Evolutionary conservation across 2,329 filamentous ascomycete genomes (phyloP), one percentile per base, ranked within the genome.

Genomic region (Metarhizium robertsii): DNA sequence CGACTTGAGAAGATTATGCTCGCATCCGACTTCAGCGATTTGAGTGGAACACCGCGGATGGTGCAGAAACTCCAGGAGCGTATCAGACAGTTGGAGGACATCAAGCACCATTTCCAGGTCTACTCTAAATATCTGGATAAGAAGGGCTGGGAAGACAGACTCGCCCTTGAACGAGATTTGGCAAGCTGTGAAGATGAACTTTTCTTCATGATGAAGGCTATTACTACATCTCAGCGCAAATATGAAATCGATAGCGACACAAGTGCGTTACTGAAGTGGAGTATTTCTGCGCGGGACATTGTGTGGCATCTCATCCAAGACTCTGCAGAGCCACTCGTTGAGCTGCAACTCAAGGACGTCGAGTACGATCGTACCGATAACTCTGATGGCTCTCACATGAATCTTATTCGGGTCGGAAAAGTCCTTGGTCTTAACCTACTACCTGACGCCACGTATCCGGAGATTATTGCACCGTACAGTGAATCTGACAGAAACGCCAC

Each of bases 161-260:
- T 96, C 57, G 75, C 86, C n/a, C 79, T 99, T 47, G 94, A 99
- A 67, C 86, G 88, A 53, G 94, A 99, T 67, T 76, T 99, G 52
- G 83, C 90, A 10, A 84, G 84, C 20, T 96, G 90, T 65, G 94
- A 97, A 69, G 94, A 99, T 65, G 95, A 99, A 70, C 74, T 99
- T 8, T 99, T 99, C 78, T 99, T 99, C 74, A 88, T 99, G 77
- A 97, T 99, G 94, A 97, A 99, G 66, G 95, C 94, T 43, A 99
- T 99, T 67, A 99, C 94, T 1, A 95, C 91, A 2, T 95, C 92
- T 5, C 94, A 99, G 71, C 81, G 91, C 57, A 94, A 92, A 67
- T 85, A 84, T 60, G 90, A 95, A 81, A 63, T 65, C 50, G 77
- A 83, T 52, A 83, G 84, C 6, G 82, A 90, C 60, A 87, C 85